phyloP scores from a whole-genome alignment of 2,329 filamentous ascomycete genomes.

The Pseudopyricularia cyperi region DNA sequence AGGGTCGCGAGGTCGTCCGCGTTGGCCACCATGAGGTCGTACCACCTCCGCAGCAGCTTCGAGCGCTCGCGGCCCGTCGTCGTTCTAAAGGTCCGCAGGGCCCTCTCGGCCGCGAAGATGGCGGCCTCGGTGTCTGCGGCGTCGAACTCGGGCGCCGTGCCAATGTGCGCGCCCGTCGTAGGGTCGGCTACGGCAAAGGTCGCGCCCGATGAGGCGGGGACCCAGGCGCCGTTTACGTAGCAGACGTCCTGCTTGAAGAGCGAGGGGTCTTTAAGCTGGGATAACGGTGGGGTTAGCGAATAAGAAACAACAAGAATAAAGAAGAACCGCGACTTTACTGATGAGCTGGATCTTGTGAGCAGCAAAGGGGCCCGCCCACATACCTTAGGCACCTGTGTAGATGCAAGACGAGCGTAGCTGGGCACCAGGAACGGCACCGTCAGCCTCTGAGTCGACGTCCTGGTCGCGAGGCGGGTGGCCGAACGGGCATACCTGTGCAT shows the following conservation, averaged over 20 bases:
- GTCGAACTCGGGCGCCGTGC: slow-evolving; percentile 74
- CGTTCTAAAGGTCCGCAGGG: slow-evolving; percentile 57
- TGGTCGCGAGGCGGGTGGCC: not conserved
- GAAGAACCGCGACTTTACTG: too few relatives aligned
- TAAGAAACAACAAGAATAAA: not conserved
- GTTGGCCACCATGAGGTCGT: slow-evolving; percentile 67
- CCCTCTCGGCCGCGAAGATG: slow-evolving; percentile 69
- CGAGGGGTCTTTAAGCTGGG: slow-evolving; percentile 63
- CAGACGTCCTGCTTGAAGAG: slow-evolving; percentile 72
- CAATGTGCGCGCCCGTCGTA: slow-evolving; percentile 67
- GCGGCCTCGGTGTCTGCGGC: slow-evolving; percentile 65
- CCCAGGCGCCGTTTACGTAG: slow-evolving; percentile 91
- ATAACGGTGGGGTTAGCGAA: too few relatives aligned
- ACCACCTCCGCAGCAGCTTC: slow-evolving; percentile 66
- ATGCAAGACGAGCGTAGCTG: slow-evolving; percentile 18
- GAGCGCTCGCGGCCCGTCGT: slow-evolving; percentile 64
- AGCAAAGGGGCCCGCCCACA: not conserved
- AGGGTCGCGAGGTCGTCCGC: slow-evolving; percentile 68
- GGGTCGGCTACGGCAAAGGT: slow-evolving; percentile 87
- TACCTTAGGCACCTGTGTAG: slow-evolving; percentile 34
- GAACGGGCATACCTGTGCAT: not conserved
- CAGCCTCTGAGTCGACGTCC: not conserved
- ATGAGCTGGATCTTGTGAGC: too few relatives aligned
- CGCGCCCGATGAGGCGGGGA: slow-evolving; percentile 71
- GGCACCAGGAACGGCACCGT: not conserved